Percentiles rank a stretch among this genome's conserved stretches.
Conservation (phyloP, 257 asterid genomes). For the Cynanchum wilfordii region DNA sequence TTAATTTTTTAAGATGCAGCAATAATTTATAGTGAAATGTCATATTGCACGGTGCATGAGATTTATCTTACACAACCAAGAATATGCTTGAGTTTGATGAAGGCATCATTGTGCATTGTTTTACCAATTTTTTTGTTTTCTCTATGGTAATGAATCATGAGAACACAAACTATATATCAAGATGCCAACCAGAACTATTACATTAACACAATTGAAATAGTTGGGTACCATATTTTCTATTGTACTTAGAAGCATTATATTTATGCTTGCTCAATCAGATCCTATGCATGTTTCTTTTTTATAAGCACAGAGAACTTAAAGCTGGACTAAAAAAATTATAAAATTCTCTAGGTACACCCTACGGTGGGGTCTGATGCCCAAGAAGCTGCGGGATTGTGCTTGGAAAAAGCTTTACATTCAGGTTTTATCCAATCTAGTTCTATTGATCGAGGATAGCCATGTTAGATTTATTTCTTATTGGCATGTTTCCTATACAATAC, state of each 20-base stretch:
- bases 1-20: background rate
- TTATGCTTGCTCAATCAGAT: background rate
- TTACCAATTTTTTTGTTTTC: background rate
- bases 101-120: background rate
- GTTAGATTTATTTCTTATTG: background rate
- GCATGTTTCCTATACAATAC: background rate
- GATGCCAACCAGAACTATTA: background rate
- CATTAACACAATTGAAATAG: background rate
- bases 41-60: background rate
- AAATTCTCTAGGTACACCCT: slow-evolving; percentile 46
- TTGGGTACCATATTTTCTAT: background rate
- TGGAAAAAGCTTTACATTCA: slow-evolving; percentile 74
- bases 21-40: background rate
- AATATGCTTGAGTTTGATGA: background rate
- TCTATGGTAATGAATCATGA: background rate
- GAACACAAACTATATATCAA: background rate
- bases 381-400: slow-evolving; percentile 77
- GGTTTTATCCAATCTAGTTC: slow-evolving; percentile 19
- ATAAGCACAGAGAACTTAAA: background rate
- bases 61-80: background rate
- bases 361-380: slow-evolving; percentile 88
- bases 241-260: background rate
- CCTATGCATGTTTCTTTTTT: background rate
- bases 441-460: background rate
- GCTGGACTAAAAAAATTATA: background rate